Conservation (phyloP, 306 rosid genomes). For the Acmispon strigosus region DNA sequence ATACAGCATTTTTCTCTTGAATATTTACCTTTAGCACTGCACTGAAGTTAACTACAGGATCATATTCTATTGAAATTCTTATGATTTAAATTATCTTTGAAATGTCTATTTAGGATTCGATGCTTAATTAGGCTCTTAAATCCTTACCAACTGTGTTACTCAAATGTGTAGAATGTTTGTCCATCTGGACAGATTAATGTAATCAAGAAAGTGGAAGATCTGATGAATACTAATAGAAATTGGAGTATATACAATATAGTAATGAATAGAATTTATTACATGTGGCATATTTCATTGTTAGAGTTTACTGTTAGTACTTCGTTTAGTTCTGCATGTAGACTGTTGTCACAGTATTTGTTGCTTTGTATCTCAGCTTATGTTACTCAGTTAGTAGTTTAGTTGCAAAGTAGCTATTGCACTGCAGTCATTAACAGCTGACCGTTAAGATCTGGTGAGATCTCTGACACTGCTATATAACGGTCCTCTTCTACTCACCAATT, state of each 20-base stretch:
- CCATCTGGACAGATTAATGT: neutral
- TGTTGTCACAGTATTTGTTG: no score
- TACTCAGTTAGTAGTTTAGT: no score
- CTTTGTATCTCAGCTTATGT: no score
- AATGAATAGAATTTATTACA: neutral
- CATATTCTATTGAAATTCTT: neutral
- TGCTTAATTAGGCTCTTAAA: neutral
- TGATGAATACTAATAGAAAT: neutral
- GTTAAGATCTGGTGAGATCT: no score
- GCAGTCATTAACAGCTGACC: no score
- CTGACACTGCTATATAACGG: no score
- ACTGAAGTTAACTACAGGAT: neutral
- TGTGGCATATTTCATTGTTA: neutral
- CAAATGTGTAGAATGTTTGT: neutral
- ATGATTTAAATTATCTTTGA: conserved; percentile 1
- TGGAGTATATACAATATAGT: neutral
- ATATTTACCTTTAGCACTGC: neutral
- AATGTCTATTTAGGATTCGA: neutral
- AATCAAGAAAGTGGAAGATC: neutral
- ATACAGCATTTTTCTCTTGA: neutral
- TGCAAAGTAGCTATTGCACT: no score
- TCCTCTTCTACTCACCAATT: no score
- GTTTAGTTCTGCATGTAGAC: no score
- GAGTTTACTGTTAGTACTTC: no score
- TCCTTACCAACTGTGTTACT: neutral